Base-by-base conservation (phyloP, 75 land plant species). In the Cunninghamia lanceolata region DNA sequence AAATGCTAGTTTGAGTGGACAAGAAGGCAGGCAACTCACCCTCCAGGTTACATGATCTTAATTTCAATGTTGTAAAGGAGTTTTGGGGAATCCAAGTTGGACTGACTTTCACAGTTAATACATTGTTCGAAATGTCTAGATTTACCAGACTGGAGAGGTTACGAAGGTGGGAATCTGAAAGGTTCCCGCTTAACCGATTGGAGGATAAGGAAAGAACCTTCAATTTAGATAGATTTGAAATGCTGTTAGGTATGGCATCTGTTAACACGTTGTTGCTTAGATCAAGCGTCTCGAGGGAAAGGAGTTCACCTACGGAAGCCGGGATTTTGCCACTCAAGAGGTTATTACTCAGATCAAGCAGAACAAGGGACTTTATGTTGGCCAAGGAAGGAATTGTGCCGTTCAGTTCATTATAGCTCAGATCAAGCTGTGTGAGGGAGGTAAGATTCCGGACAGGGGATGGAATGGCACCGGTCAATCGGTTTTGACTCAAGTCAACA, bases 301-400 rank as follows among this genome's bases (percentile, higher is more conserved):
- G 73, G 43, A 85, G 66, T 53, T 83, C 46, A 15, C 13, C 46
- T 19, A 88, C 11, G 81, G 84, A 88, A 1, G 21, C 14, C 34
- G 86, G 84, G 2, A 88, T 71, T 3, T 30, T 25, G 3, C 66
- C 83, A 34, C 21, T 52, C 16, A 85, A 80, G 5, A 36, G 13
- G 53, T 82, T 85, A 83, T 74, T 3, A 88, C 25, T 39, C 1
- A 88, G 63, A 75, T 88, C 87, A 50, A 68, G 73, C 32, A n/a
- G 6, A 1, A 68, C 34, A 68, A 68, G 73, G 11, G 73, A n/a
- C 11, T 6, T n/a, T 9, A 28, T 1, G 10, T 68, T 68, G 73
- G 8, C 73, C 73, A 68, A 68, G 73, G 34, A 9, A 30, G 9
- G n/a, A 3, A 68, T 6, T 28, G 6, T 30, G 0, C 32, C 73